Percentiles rank a stretch among this genome's conserved stretches.
Evolutionary conservation across 2,329 filamentous ascomycete genomes (phyloP).

Genomic region (Fusarium compactum): DNA sequence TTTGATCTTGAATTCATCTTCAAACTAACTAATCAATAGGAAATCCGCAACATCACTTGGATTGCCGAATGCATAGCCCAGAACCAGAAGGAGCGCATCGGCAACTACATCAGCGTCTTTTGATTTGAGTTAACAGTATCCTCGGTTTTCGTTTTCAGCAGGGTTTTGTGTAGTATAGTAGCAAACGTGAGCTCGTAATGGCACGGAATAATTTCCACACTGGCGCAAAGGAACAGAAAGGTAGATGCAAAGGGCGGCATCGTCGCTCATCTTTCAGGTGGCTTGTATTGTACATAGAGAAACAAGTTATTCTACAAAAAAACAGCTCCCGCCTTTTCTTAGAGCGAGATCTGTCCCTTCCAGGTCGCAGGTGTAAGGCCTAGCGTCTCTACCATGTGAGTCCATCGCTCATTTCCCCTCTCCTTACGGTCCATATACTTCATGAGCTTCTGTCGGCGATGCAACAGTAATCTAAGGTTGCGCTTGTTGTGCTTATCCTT

Average conservation of each 20-base stretch:
- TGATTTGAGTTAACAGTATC: slow-evolving; percentile 58
- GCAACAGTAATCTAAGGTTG: slow-evolving; percentile 85
- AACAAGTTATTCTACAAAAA: slow-evolving; percentile 59
- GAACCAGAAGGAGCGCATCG: slow-evolving; percentile 98
- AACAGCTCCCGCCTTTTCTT: slow-evolving; percentile 37
- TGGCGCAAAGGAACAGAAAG: slow-evolving; percentile 51
- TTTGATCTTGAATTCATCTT: slow-evolving; percentile 4
- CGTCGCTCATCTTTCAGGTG: slow-evolving; percentile 47
- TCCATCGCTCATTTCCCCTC: slow-evolving; percentile 90
- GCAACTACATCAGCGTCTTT: slow-evolving; percentile 99
- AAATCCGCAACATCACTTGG: slow-evolving; percentile 99
- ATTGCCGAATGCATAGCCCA: slow-evolving; percentile 99
- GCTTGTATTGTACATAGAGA: slow-evolving; percentile 64
- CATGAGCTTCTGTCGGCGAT: slow-evolving; percentile 88
- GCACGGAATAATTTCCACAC: slow-evolving; percentile 48
- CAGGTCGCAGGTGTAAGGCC: slow-evolving; percentile 90
- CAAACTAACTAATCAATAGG: slow-evolving; percentile 66
- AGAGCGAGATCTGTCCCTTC: slow-evolving; percentile 81
- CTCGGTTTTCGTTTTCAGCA: slow-evolving; percentile 47
- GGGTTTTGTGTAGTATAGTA: slow-evolving; percentile 60
- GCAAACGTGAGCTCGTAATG: slow-evolving; percentile 54
- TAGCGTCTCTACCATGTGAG: slow-evolving; percentile 83
- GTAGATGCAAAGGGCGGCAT: slow-evolving; percentile 46
- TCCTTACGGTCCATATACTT: slow-evolving; percentile 90
- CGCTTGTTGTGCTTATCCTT: slow-evolving; percentile 96